Evolutionary conservation across 2,329 filamentous ascomycete species (phyloP), one percentile per base, ranked within the genome.

Genomic region (Ceratocystis papillata): DNA sequence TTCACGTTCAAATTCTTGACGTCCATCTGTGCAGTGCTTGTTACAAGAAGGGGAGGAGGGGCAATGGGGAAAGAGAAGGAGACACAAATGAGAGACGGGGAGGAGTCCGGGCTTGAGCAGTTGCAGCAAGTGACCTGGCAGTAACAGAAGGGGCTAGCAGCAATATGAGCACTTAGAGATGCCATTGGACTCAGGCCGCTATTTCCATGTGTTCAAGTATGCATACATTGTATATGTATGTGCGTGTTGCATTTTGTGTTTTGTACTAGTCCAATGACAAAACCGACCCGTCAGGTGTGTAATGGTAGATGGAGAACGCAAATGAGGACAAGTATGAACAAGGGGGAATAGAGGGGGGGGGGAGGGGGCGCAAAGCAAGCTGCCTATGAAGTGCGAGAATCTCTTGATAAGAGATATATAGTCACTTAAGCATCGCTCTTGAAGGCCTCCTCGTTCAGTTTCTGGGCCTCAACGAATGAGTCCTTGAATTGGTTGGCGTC

Each of bases 401-500:
- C 33, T 22, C 33, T 46, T 12, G 28, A 63, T 15, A 55, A 53
- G 48, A 37, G 48, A 64, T 25, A 5, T 55, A 5, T 44, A 55
- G 33, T 22, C 44, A 12, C 48, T 61, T 68, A 63, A 71, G 69
- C 68, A 71, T 70, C 72, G 76, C 82, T 79, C 70, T 78, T 79
- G 80, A 96, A 95, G 67, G 96, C 81, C 70, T 83, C 85, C 82
- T 94, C 91, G 79, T 97, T 99, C 76, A 96, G 91, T 80, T 93
- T 86, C 81, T 96, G 92, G 65, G 94, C 93, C 82, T 95, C 91
- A 80, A 96, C 86, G 81, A 97, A 97, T 67, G 90, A 87, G 71
- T 97, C 93, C 83, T 96, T 97, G 86, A 99, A 97, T 69, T 86
- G 81, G 78, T 96, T 96, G 81, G 94, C 94, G 74, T 97, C 91